Evolutionary conservation across 768 basidiomycete species (phyloP), one percentile per base, ranked within the genome.

Genomic region (Peribolospora kevripleyi): DNA sequence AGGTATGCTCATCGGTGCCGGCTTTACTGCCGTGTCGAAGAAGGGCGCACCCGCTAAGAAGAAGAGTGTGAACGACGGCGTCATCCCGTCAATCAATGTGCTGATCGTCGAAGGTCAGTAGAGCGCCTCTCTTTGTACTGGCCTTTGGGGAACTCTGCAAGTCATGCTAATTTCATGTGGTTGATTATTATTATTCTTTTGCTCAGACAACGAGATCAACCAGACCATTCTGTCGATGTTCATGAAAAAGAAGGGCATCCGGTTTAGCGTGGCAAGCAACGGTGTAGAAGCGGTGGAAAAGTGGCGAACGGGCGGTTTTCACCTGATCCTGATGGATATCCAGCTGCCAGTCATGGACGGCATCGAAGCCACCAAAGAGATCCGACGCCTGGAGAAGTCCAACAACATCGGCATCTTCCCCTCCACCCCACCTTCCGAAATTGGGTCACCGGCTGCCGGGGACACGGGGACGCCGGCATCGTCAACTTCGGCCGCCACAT

Each of bases 261-360:
- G 84, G 65, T 90, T 81, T 69, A 84, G 87, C 60, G 75, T 87
- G 52, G 93, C 93, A 7, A 86, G 82, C 63, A 86, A 97, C 66
- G 93, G 93, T 45, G 78, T 79, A 60, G 90, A 97, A 68, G 93
- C 93, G 0, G 86, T 98, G 11, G 75, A 86, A 62, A 93, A 93
- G 66, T 97, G 90, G 88, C 74, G 76, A 57, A 82, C 78, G 5
- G 93, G 91, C 25, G 79, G 74, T 52, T 98, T 93, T 69, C 91
- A 98, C 71, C 73, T 98, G 51, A 95, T 98, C 54, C 69, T 98
- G 68, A 98, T 98, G 93, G 93, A 98, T 70, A 97, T 98, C 54
- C 91, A 97, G 69, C 88, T 98, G 77, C 93, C 93, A 7, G 80
- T 97, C 61, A 97, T 93, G 84, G 86, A 91, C 68, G 93, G 93